These are phyloP conservation scores for Rhizophagus clarus DNA, from an alignment of 192 early-diverging fungal species.

Conservation along the genomic window DNA sequence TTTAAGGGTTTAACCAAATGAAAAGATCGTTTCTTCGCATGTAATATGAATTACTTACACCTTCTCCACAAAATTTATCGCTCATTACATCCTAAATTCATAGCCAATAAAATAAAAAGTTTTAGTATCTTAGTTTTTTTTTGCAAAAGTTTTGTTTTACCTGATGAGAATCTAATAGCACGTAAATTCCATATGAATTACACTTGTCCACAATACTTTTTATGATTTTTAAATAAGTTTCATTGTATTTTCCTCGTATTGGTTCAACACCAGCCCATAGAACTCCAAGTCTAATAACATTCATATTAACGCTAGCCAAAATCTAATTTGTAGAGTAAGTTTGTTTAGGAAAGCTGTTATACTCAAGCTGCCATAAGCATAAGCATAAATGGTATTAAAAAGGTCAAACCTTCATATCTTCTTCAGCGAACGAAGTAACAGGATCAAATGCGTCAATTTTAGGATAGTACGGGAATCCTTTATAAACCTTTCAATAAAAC, in stretches of 20 bases:
- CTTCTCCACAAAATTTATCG: neutral
- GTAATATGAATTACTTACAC: neutral
- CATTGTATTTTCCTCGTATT: constrained; percentile 55
- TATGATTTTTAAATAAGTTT: constrained; percentile 57
- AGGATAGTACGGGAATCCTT: constrained; percentile 51
- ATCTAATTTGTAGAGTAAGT: constrained; percentile 3
- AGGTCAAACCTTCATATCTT: constrained; percentile 40
- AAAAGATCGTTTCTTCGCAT: neutral
- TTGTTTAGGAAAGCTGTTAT: neutral
- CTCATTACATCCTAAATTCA: constrained; percentile 12
- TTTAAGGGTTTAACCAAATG: neutral
- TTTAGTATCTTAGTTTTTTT: no score
- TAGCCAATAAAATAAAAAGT: constrained; percentile 53
- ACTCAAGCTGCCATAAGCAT: constrained; percentile 42
- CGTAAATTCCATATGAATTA: constrained; percentile 58
- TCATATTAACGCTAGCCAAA: constrained; percentile 28
- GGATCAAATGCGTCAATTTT: constrained; percentile 47
- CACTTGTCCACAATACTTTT: constrained; percentile 50
- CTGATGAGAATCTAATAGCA: constrained; percentile 68
- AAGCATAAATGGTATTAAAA: constrained; percentile 35
- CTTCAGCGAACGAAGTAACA: constrained; percentile 45
- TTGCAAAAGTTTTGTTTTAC: constrained; percentile 39
- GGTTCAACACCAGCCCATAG: constrained; percentile 71
- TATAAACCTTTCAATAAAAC: constrained; percentile 39
- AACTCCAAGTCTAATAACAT: constrained; percentile 45